Conservation (phyloP, 768 basidiomycete genomes). For the Tricholoma matsutake region DNA sequence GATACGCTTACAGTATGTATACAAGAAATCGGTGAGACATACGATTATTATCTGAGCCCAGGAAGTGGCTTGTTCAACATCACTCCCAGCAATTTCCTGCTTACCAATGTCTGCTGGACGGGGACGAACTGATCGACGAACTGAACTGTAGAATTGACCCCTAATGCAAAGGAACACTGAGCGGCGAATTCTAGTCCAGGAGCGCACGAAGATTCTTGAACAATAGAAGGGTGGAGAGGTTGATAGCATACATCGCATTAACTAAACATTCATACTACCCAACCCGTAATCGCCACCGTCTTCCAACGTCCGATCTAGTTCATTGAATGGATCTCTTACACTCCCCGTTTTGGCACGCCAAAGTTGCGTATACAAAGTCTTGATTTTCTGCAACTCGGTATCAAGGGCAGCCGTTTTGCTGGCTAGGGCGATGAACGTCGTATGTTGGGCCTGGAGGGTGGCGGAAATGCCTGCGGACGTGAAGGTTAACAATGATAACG, state of each 20-base stretch:
- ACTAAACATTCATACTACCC: slow-evolving; percentile 40
- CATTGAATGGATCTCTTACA: slow-evolving; percentile 78
- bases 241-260: too few relatives aligned
- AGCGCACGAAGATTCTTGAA: too few relatives aligned
- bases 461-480: slow-evolving; percentile 57
- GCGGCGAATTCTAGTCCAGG: too few relatives aligned
- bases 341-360: slow-evolving; percentile 82
- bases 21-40: too few relatives aligned
- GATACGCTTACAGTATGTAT: too few relatives aligned
- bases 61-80: too few relatives aligned
- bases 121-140: too few relatives aligned
- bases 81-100: too few relatives aligned
- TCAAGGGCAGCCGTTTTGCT: slow-evolving; percentile 73
- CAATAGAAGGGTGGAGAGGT: background rate
- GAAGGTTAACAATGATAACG: slow-evolving; percentile 6
- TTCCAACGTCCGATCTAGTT: slow-evolving; percentile 32
- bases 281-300: slow-evolving; percentile 39
- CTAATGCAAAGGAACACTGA: too few relatives aligned
- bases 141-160: too few relatives aligned
- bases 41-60: too few relatives aligned
- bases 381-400: slow-evolving; percentile 73
- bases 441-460: slow-evolving; percentile 77
- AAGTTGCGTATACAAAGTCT: slow-evolving; percentile 68
- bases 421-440: slow-evolving; percentile 73
- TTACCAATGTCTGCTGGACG: too few relatives aligned